Conservation (phyloP, 768 basidiomycete species). For the Rhizopogon vinicolor region DNA sequence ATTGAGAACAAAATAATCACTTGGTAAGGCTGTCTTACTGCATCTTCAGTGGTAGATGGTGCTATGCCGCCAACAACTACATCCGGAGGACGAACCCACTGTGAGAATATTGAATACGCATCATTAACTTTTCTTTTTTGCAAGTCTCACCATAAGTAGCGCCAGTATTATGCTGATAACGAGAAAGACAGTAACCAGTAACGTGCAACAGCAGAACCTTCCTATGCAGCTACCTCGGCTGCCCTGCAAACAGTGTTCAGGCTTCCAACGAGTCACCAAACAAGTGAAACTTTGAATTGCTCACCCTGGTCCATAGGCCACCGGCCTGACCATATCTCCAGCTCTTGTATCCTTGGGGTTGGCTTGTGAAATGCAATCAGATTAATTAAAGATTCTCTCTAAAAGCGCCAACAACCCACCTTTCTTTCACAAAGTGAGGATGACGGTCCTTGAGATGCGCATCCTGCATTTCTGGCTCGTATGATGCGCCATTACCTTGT, state of each 20-base stretch:
- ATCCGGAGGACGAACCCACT: conserved; percentile 80
- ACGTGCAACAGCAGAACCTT: conserved; percentile 71
- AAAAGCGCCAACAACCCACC: not conserved
- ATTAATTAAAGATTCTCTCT: conserved; percentile 1
- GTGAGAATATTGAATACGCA: not conserved
- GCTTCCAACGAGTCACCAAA: not conserved
- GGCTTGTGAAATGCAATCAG: conserved; percentile 10
- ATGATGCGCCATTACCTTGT: conserved; percentile 6
- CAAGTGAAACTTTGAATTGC: not conserved
- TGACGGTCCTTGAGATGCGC: conserved; percentile 33
- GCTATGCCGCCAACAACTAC: conserved; percentile 51
- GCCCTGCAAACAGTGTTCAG: conserved; percentile 37
- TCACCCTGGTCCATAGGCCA: conserved; percentile 65
- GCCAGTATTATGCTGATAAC: conserved; percentile 61
- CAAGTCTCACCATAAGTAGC: conserved; percentile 55
- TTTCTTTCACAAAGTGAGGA: conserved; percentile 29
- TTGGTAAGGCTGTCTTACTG: conserved; percentile 32
- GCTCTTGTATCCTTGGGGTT: conserved; percentile 32
- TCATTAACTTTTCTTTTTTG: conserved; percentile 3
- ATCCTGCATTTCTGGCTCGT: conserved; percentile 21
- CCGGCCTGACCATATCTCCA: conserved; percentile 58
- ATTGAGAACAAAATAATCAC: not conserved
- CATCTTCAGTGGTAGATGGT: conserved; percentile 33
- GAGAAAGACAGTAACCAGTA: conserved; percentile 62
- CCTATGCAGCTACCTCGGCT: conserved; percentile 55